Percentiles rank a stretch among this genome's conserved stretches.
Evolutionary conservation across 225 moss, liverwort and hornwort species (phyloP).

Genomic region (Lunularia cruciata): DNA sequence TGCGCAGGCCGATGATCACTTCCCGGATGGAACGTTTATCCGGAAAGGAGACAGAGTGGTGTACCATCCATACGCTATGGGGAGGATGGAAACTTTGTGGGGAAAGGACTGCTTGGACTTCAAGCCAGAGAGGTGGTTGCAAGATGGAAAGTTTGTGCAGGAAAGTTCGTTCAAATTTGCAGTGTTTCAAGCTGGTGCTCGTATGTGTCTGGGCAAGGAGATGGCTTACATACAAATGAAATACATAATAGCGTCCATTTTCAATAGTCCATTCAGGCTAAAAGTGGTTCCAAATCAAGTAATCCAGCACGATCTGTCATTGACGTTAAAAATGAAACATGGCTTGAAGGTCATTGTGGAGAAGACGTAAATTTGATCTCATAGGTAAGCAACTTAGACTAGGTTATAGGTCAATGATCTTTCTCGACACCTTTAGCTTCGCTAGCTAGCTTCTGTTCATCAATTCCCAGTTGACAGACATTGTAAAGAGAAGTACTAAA

Average conservation of each 20-base stretch:
- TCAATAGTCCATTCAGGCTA: neutral
- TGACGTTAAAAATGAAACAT: neutral
- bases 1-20: conserved; percentile 1
- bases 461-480: no score
- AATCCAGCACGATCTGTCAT: neutral
- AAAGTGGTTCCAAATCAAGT: neutral
- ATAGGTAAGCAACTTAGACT: no score
- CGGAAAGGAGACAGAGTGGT: conserved; percentile 1
- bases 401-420: no score
- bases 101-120: conserved; percentile 22
- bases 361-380: neutral
- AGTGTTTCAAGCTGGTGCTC: conserved; percentile 35
- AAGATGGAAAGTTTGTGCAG: conserved; percentile 13
- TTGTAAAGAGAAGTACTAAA: no score
- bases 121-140: conserved; percentile 26
- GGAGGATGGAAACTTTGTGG: conserved; percentile 22
- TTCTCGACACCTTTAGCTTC: no score
- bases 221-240: conserved; percentile 35
- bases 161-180: conserved; percentile 23
- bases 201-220: conserved; percentile 39
- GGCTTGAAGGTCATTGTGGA: neutral
- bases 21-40: conserved; percentile 22
- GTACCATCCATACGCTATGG: conserved; percentile 19
- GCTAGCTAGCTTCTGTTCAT: no score
- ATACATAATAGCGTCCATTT: conserved; percentile 23